phyloP scores from a whole-genome alignment of 2,329 filamentous ascomycete genomes.

The Fusarium tuaranense region DNA sequence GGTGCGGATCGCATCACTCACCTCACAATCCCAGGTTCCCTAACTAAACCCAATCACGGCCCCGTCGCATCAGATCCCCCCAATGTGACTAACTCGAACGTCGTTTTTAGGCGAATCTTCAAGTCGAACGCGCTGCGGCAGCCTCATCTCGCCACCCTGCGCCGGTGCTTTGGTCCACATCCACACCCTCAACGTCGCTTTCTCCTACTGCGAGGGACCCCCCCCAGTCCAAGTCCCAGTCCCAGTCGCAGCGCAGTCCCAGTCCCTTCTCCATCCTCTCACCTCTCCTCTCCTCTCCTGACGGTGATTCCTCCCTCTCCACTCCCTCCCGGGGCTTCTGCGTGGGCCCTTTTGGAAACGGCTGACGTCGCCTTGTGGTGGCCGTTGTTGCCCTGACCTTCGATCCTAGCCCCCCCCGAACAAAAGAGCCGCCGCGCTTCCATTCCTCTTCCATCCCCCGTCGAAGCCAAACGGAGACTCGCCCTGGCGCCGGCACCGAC shows the following conservation, averaged over 20 bases:
- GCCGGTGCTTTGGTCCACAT: constrained; percentile 34
- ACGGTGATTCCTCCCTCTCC: constrained; percentile 15
- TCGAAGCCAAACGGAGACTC: constrained; percentile 38
- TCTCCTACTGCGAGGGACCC: not conserved
- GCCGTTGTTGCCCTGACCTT: constrained; percentile 37
- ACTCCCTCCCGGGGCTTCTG: constrained; percentile 22
- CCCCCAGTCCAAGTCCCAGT: not conserved
- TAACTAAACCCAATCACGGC: constrained; percentile 30
- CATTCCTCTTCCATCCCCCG: constrained; percentile 42
- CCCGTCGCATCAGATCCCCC: constrained; percentile 40
- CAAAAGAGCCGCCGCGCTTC: constrained; percentile 47
- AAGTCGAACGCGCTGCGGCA: constrained; percentile 8
- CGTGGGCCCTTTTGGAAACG: constrained; percentile 39
- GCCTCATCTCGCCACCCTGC: constrained; percentile 43
- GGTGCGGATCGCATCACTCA: constrained; percentile 41
- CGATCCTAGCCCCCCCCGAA: constrained; percentile 42
- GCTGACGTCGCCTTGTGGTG: constrained; percentile 35
- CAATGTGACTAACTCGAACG: constrained; percentile 27
- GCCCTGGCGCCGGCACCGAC: constrained; percentile 32
- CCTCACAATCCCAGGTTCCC: constrained; percentile 11
- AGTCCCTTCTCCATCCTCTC: constrained; percentile 28
- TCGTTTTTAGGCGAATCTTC: constrained; percentile 36
- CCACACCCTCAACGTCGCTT: constrained; percentile 26
- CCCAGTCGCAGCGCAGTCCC: not conserved
- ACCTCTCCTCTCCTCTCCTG: not conserved